Evolutionary conservation across 106 monocot genomes (phyloP).

Genomic region (Dactylorhiza incarnata): DNA sequence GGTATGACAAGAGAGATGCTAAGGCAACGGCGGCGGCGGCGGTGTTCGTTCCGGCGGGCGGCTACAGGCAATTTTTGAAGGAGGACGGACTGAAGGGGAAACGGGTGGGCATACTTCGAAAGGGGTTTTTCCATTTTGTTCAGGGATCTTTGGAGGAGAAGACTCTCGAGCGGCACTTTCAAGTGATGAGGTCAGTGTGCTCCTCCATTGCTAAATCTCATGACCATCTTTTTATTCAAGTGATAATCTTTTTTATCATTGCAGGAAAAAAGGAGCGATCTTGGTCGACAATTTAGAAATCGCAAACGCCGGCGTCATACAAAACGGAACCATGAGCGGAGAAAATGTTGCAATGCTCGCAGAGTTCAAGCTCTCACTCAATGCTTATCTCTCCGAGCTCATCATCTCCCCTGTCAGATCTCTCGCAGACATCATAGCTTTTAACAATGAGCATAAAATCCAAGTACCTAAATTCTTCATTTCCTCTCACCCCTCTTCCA

Average conservation of each 20-base stretch:
- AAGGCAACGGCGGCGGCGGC: constrained; percentile 39
- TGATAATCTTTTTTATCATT: too few species aligned
- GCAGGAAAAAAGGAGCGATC: constrained; percentile 31
- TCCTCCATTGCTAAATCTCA: too few species aligned
- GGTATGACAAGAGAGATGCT: constrained; percentile 47
- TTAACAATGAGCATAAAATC: constrained; percentile 39
- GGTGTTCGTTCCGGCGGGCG: constrained; percentile 46
- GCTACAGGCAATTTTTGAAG: constrained; percentile 57
- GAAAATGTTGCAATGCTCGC: constrained; percentile 20
- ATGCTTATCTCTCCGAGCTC: constrained; percentile 42
- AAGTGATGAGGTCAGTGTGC: background rate
- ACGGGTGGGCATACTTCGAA: constrained; percentile 53
- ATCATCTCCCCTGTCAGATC: constrained; percentile 45
- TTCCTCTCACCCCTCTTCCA: too few species aligned
- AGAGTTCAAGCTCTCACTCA: constrained; percentile 51
- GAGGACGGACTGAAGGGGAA: constrained; percentile 52
- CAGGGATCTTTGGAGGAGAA: constrained; percentile 10
- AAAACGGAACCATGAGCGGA: constrained; percentile 17
- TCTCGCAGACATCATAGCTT: constrained; percentile 47
- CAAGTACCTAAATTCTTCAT: constrained; percentile 17
- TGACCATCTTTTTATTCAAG: too few species aligned
- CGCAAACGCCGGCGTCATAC: constrained; percentile 23
- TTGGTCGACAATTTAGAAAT: constrained; percentile 37
- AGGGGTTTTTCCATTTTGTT: constrained; percentile 33
- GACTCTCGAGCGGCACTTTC: background rate